Conservation (phyloP, 2,329 filamentous ascomycete genomes). For the Neofusicoccum laricinum region DNA sequence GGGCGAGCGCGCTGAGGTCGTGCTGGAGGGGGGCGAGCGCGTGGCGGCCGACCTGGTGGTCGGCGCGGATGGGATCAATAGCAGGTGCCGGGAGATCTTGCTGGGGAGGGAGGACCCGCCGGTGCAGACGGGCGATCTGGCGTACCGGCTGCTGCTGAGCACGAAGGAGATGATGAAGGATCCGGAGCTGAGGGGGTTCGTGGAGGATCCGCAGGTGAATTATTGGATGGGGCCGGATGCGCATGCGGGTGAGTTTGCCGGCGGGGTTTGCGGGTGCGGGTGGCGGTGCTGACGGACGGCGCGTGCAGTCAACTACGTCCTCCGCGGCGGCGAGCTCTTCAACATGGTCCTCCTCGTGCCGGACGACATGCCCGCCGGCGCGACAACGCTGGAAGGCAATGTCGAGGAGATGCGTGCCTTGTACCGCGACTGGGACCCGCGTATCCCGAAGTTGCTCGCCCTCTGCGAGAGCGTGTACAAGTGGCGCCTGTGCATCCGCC, state of each 20-base stretch:
- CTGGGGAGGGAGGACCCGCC: conserved; percentile 47
- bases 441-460: conserved; percentile 51
- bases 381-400: conserved; percentile 48
- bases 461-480: conserved; percentile 60
- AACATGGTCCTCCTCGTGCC: conserved; percentile 53
- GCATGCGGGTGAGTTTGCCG: conserved; percentile 39
- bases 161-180: conserved; percentile 47
- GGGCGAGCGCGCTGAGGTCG: conserved; percentile 27
- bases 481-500: conserved; percentile 59
- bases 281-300: neutral
- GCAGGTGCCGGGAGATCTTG: conserved; percentile 44
- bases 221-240: conserved; percentile 53
- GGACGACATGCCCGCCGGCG: conserved; percentile 47
- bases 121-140: conserved; percentile 49
- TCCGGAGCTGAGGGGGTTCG: conserved; percentile 44
- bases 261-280: neutral
- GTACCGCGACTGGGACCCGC: conserved; percentile 58
- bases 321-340: conserved; percentile 48
- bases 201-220: conserved; percentile 49
- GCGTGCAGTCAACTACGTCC: conserved; percentile 47
- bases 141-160: conserved; percentile 48
- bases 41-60: conserved; percentile 42
- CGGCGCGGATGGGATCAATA: conserved; percentile 50
- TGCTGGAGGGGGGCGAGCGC: conserved; percentile 34
- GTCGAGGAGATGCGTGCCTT: conserved; percentile 54